Conservation (phyloP, 192 early-diverging fungal species). For the Mortierella alpina region DNA sequence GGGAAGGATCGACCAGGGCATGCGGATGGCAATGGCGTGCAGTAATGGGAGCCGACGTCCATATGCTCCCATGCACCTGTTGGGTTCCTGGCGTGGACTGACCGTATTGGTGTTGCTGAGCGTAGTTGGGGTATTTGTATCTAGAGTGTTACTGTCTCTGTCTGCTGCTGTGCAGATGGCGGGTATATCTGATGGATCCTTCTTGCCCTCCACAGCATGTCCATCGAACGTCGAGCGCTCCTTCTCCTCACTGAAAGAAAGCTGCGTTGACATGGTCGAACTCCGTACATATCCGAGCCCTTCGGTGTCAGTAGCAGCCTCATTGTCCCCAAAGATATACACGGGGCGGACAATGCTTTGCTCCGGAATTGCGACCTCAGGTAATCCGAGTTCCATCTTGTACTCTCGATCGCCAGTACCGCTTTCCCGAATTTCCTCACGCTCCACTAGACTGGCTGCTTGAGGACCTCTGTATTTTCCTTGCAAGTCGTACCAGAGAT, state of each 20-base stretch:
- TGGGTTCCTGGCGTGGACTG: background rate
- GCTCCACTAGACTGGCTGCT: background rate
- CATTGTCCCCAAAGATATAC: background rate
- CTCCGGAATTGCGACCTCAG: conserved; percentile 22
- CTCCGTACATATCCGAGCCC: no score
- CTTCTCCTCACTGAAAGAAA: background rate
- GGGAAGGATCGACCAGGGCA: conserved; percentile 83
- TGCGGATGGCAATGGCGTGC: conserved; percentile 59
- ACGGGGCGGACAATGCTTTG: conserved; percentile 17
- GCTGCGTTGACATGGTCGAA: background rate
- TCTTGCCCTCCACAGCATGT: background rate
- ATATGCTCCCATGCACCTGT: conserved; percentile 3
- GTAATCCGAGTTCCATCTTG: conserved; percentile 27
- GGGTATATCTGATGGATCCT: background rate
- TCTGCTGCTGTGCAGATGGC: background rate
- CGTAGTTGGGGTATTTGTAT: background rate
- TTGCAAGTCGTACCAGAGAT: conserved; percentile 65
- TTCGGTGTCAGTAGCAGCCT: background rate
- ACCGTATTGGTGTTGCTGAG: background rate
- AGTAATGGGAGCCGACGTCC: conserved; percentile 62
- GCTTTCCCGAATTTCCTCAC: background rate
- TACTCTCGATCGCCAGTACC: background rate
- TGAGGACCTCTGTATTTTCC: conserved; percentile 33
- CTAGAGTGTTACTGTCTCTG: background rate
- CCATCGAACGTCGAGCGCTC: background rate